Percentiles rank a stretch among this genome's conserved stretches.
Conservation (phyloP, 345 rosid genomes). For the Populus euphratica region DNA sequence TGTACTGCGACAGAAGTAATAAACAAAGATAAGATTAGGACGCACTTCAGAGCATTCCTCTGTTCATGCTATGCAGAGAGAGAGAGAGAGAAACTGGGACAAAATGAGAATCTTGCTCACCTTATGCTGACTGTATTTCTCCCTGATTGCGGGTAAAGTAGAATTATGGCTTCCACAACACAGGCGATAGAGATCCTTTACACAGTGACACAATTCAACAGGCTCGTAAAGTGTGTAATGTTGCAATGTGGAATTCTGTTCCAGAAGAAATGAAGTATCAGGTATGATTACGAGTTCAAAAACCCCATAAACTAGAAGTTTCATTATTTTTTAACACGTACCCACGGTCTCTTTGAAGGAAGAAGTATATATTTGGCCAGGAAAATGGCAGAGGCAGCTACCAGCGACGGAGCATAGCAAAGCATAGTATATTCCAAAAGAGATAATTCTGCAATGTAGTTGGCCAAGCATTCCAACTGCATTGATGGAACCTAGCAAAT, state of each 20-base stretch:
- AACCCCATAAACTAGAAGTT: not conserved
- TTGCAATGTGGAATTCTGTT: conserved; percentile 73
- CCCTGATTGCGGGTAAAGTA: conserved; percentile 68
- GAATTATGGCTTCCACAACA: conserved; percentile 45
- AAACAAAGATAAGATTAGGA: not conserved
- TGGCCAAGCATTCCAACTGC: conserved; percentile 79
- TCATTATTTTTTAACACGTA: conserved; percentile 19
- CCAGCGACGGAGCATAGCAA: conserved; percentile 62
- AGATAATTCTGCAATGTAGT: conserved; percentile 70
- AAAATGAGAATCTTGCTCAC: conserved; percentile 29
- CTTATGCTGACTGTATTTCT: conserved; percentile 87
- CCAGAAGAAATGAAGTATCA: not conserved
- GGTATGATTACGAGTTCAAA: not conserved
- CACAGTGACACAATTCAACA: conserved; percentile 60
- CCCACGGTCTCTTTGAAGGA: conserved; percentile 89
- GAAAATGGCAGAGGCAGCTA: conserved; percentile 90
- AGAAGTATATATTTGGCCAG: conserved; percentile 62
- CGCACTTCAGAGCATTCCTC: not conserved
- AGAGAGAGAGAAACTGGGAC: not conserved
- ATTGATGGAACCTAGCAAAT: conserved; percentile 50
- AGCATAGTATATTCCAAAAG: conserved; percentile 80
- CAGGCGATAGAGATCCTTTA: conserved; percentile 61
- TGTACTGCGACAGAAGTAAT: conserved; percentile 45
- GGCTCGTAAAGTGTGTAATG: conserved; percentile 79
- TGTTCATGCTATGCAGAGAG: not conserved